Conservation (phyloP, 2,329 filamentous ascomycete species). For the Pezicula carpinea region DNA sequence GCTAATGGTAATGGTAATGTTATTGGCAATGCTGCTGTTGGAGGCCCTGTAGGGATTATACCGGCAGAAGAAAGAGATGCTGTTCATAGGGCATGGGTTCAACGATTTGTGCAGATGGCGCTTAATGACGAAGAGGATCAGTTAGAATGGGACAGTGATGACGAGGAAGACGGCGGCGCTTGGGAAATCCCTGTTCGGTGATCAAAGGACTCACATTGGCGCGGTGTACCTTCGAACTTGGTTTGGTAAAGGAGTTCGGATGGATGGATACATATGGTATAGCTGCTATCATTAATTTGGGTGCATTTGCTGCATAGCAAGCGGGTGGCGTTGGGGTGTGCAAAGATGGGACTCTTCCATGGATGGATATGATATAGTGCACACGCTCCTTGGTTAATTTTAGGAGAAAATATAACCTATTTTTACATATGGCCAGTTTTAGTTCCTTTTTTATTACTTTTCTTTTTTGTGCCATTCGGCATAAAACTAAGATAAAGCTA, state of each 20-base stretch:
- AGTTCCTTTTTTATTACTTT: too few relatives aligned
- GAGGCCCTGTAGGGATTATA: constrained; percentile 1
- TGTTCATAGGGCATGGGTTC: constrained; percentile 26
- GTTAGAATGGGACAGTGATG: constrained; percentile 32
- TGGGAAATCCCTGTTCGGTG: constrained; percentile 35
- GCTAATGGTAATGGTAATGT: too few relatives aligned
- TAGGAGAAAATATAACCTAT: too few relatives aligned
- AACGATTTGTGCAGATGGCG: constrained; percentile 30
- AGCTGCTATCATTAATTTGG: too few relatives aligned
- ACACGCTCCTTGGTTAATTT: too few relatives aligned
- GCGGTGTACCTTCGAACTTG: not conserved
- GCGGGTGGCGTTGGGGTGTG: not conserved
- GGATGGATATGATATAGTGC: too few relatives aligned
- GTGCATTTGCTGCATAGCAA: not conserved
- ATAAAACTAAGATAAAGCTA: too few relatives aligned
- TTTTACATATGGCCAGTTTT: too few relatives aligned
- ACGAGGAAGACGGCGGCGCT: constrained; percentile 40
- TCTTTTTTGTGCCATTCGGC: too few relatives aligned
- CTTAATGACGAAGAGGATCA: constrained; percentile 30
- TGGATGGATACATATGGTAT: too few relatives aligned
- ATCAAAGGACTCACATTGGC: not conserved
- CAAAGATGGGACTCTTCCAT: too few relatives aligned
- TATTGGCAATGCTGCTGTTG: constrained; percentile 7
- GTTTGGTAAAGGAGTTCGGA: not conserved
- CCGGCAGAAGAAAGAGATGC: constrained; percentile 14